Base-by-base conservation (phyloP, 2,329 filamentous ascomycete genomes). In the Aureobasidium mangrovei region DNA sequence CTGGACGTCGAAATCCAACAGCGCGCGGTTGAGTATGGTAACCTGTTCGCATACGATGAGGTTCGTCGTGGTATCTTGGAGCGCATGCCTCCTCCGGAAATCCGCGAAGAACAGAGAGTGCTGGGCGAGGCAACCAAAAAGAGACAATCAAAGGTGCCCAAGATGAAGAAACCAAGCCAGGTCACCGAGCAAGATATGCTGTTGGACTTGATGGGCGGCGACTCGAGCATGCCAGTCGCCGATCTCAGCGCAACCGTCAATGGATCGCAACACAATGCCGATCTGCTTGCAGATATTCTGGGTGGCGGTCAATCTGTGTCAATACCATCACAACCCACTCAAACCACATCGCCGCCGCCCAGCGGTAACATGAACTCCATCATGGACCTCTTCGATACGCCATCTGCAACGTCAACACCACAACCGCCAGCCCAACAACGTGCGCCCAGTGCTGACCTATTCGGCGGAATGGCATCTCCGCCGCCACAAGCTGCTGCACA, bases 61-160 rank as follows among this genome's bases (percentile, higher is more conserved):
- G 87, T 98, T 55, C 84, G 91, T 53, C 81, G 81, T 57, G 93
- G 93, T 56, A 93, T 98, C 2, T 75, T 98, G 8, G 93, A 98
- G 72, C 94, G 93, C 69, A 98, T 98, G 94, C 93, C 93, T 6
- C 82, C 93, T 1, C 93, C 93, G 7, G 91, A 97, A 69, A 97
- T 98, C 65, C 89, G 91, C 61, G 93, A 98, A 68, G 89, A 95
- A 68, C 91, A 93, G 53, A 80, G 91, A 57, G 91, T 96, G 3
- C 77, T 98, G 18, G 91, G 91, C 41, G 86, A 91, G 64, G 84
- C 89, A 1, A 77, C 82, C 38, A 74, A 74, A 62, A 68, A 73
- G 45, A 60, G 65, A 43, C 70, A 71, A 53, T 72, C 81, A 46
- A 78, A 82, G 56, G 67, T 79, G n/a, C 67, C 77, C 48, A 88